A percentile compares a stretch with the other conserved stretches of the same genome.
Conservation (phyloP, 202 grass and related monocot genomes). For the Setaria italica region DNA sequence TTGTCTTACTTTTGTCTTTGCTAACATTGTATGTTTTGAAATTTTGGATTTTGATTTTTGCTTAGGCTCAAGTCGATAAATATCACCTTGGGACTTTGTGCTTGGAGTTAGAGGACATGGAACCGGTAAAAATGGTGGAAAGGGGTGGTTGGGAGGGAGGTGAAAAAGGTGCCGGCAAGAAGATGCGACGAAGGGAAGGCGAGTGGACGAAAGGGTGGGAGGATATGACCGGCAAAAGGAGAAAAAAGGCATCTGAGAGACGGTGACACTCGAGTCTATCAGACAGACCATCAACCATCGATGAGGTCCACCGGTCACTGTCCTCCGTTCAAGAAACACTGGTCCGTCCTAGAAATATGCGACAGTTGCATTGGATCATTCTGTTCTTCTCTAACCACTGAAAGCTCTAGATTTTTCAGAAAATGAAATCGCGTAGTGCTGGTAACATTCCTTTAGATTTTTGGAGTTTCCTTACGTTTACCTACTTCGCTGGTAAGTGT, state of each 20-base stretch:
- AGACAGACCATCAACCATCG: conserved; percentile 4
- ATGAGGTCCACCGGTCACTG: conserved; percentile 24
- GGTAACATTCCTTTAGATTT: not conserved
- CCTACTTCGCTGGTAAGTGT: not conserved
- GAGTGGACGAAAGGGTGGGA: conserved; percentile 14
- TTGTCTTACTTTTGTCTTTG: too few relatives aligned
- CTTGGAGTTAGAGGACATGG: not conserved
- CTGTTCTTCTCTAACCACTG: not conserved
- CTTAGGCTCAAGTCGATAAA: too few relatives aligned
- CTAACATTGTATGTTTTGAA: too few relatives aligned
- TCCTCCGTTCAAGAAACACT: conserved; percentile 50
- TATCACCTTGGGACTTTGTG: too few relatives aligned
- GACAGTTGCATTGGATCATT: conserved; percentile 15
- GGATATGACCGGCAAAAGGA: conserved; percentile 4
- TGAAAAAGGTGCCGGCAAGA: conserved; percentile 25
- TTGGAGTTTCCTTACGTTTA: not conserved
- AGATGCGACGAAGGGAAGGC: conserved; percentile 49
- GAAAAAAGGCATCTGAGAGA: not conserved
- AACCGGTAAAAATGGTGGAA: conserved; percentile 51
- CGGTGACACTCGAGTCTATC: not conserved
- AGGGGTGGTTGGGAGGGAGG: conserved; percentile 26
- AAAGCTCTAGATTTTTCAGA: not conserved
- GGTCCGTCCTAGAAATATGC: not conserved
- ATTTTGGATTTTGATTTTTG: too few relatives aligned
- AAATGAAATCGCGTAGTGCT: not conserved